Conservation (phyloP, 306 rosid genomes). For the Inga oerstediana region DNA sequence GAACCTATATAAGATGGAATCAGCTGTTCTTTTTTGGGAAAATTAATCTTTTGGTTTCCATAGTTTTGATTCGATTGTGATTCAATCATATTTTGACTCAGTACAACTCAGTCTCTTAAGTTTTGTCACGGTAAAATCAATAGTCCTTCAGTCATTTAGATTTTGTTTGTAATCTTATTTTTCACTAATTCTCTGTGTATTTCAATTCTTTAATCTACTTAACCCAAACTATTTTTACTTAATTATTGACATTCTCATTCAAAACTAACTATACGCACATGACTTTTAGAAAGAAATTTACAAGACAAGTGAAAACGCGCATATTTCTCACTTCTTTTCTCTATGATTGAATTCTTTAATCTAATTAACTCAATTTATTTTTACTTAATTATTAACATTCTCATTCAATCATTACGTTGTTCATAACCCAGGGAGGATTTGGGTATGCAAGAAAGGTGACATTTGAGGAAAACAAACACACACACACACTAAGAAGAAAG, state of each 20-base stretch:
- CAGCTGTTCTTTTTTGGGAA: neutral
- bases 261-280: neutral
- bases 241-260: neutral
- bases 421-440: conserved; percentile 43
- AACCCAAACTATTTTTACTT: neutral
- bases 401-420: neutral
- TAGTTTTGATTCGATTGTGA: no score
- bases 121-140: no score
- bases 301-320: neutral
- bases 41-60: no score
- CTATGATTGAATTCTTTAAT: neutral
- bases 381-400: neutral
- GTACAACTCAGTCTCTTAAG: no score
- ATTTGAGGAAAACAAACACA: neutral
- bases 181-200: neutral
- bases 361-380: neutral
- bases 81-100: no score
- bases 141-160: neutral
- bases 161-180: neutral
- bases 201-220: neutral
- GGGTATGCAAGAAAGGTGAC: conserved; percentile 54
- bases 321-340: neutral
- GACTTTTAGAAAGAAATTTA: no score
- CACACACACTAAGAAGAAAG: no score
- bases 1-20: neutral